Base-by-base conservation (phyloP, 164 flowering plant genomes). In the Magnolia changhungtana region DNA sequence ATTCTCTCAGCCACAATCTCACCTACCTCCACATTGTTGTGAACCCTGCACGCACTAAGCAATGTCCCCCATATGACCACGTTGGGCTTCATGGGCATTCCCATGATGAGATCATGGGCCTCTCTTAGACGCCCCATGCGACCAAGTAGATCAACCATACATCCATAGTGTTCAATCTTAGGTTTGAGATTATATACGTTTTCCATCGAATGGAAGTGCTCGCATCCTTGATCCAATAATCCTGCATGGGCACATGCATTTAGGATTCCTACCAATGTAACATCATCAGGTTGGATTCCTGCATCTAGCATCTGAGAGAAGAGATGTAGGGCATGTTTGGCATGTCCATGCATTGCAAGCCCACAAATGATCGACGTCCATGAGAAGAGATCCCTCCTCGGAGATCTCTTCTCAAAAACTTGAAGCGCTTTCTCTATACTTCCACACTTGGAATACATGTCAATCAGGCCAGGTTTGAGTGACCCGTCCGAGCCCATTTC, bases 201-300 rank as follows among this genome's bases (percentile, higher is more conserved):
- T 24, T 77, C 76, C 82, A 82, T 82, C 7, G 79, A 72, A 21
- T 20, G 11, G 50, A 80, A 80, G 50, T 72, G 63, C 50, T 21
- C 11, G 58, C 67, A 51, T 52, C 82, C 85, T 75, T 82, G 72
- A 59, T 80, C 79, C 27, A 80, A n/a, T 51, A 82, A 73, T 52
- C 85, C 85, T 49, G 79, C 79, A 75, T 82, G 82, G 18, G 82
- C 72, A 76, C 85, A 83, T 8, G 85, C 83, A 69, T 71, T 78
- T 14, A 83, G 79, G 49, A 80, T 76, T 55, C 85, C 85, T 10
- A 83, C 75, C 50, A 80, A 50, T 1, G 77, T 76, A 67, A 78
- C 72, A 64, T 75, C 77, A 20, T 82, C 85, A 55, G 82, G 81
- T 66, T 75, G 37, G 10, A 80, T 63, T 9, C 69, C 72, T 24